Conservation (phyloP, 495 filamentous ascomycete genomes). For the Astrothelium subdiscretum region DNA sequence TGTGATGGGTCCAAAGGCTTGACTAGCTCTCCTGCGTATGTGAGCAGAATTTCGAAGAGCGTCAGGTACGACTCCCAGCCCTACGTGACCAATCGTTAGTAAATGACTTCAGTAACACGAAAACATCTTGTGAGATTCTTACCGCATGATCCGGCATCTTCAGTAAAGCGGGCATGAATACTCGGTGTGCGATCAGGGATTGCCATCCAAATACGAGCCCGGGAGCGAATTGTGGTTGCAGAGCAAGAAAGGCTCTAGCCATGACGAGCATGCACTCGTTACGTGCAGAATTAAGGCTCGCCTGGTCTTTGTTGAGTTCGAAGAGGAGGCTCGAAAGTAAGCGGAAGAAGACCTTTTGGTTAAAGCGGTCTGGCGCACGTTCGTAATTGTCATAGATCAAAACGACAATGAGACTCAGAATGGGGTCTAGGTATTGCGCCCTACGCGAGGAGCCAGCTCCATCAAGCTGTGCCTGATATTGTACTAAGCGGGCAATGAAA, state of each 20-base stretch:
- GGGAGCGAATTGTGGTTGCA: slow-evolving; percentile 66
- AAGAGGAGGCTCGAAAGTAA: slow-evolving; percentile 77
- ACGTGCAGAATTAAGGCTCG: slow-evolving; percentile 13
- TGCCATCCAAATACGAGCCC: slow-evolving; percentile 81
- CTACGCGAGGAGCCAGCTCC: slow-evolving; percentile 49
- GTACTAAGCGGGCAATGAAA: slow-evolving; percentile 61
- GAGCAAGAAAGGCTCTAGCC: slow-evolving; percentile 58
- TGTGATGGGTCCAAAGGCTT: slow-evolving; percentile 59
- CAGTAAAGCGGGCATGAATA: slow-evolving; percentile 74
- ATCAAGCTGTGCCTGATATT: slow-evolving; percentile 47
- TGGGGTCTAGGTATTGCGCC: slow-evolving; percentile 57
- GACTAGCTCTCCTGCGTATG: slow-evolving; percentile 67
- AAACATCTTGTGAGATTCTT: not conserved
- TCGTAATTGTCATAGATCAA: slow-evolving; percentile 78
- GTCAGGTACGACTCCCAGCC: slow-evolving; percentile 69
- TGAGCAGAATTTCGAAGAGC: slow-evolving; percentile 61
- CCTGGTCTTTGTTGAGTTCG: slow-evolving; percentile 37
- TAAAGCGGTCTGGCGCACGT: slow-evolving; percentile 70
- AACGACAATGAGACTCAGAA: slow-evolving; percentile 62
- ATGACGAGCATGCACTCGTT: slow-evolving; percentile 61
- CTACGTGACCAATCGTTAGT: slow-evolving; percentile 14
- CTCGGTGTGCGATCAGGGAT: slow-evolving; percentile 66
- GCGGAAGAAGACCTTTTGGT: slow-evolving; percentile 81
- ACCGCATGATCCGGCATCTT: slow-evolving; percentile 48
- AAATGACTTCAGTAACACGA: not conserved